phyloP scores from a whole-genome alignment of 75 land plant genomes.

The Cunninghamia lanceolata region DNA sequence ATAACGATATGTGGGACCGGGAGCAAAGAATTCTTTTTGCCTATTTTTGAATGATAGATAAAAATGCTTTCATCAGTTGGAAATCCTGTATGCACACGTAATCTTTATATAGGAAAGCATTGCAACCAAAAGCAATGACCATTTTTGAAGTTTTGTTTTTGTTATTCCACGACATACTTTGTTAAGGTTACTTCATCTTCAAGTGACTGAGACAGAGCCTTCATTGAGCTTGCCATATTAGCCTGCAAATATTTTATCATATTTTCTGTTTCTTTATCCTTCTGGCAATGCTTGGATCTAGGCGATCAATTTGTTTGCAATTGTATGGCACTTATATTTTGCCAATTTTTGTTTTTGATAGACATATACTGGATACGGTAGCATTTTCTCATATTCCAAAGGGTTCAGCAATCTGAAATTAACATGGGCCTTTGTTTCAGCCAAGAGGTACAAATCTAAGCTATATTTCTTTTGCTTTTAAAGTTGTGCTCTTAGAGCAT shows the following conservation, averaged over 20 bases:
- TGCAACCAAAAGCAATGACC: not conserved
- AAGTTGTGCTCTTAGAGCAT: not conserved
- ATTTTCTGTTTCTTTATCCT: not conserved
- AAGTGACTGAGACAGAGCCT: not conserved
- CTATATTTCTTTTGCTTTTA: not conserved
- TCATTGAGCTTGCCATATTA: not conserved
- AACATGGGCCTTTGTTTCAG: slow-evolving; percentile 2
- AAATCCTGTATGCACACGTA: not conserved
- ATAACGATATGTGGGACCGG: not conserved
- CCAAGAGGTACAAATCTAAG: slow-evolving; percentile 1
- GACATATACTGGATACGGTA: slow-evolving; percentile 3
- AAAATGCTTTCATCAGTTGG: not conserved
- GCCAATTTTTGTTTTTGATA: slow-evolving; percentile 1
- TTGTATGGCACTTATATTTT: not conserved
- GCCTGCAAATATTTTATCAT: not conserved
- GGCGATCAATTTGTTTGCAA: not conserved
- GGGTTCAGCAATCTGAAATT: slow-evolving; percentile 5
- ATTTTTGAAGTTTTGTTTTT: not conserved
- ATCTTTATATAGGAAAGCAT: not conserved
- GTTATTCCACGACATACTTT: not conserved
- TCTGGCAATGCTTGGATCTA: not conserved
- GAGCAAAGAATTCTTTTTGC: not conserved
- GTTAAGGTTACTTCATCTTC: not conserved
- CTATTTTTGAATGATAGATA: not conserved
- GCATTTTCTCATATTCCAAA: not conserved